These are phyloP conservation scores for Irpex sp. DNA, from an alignment of 1,284 basidiomycete species.

Conservation along the genomic window DNA sequence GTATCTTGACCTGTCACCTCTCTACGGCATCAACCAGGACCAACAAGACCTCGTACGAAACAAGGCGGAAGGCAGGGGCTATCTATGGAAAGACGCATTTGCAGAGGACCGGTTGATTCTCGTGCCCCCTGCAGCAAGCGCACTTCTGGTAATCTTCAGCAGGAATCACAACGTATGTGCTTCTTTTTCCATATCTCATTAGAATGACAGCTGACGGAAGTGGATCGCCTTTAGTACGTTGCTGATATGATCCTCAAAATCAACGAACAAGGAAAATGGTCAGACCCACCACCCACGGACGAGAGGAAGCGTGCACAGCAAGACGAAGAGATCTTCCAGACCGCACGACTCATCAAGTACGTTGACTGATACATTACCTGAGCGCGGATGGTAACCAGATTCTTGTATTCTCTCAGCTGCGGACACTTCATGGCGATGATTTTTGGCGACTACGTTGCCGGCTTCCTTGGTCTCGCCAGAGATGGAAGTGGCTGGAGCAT, in stretches of 20 bases:
- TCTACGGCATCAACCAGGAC: slow-evolving; percentile 50
- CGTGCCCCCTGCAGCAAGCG: slow-evolving; percentile 64
- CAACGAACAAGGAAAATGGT: slow-evolving; percentile 52
- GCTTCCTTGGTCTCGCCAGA: slow-evolving; percentile 60
- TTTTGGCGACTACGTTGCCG: slow-evolving; percentile 67
- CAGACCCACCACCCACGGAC: slow-evolving; percentile 24
- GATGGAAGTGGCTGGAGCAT: slow-evolving; percentile 57
- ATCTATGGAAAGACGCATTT: slow-evolving; percentile 13
- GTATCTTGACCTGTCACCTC: slow-evolving; percentile 69
- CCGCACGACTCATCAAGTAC: slow-evolving; percentile 68
- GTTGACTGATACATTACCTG: slow-evolving; percentile 31
- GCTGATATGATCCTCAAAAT: slow-evolving; percentile 62
- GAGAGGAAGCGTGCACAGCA: slow-evolving; percentile 34
- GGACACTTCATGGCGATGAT: slow-evolving; percentile 62
- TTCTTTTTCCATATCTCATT: not conserved
- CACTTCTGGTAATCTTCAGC: slow-evolving; percentile 60
- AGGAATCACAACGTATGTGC: slow-evolving; percentile 62
- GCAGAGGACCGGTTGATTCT: slow-evolving; percentile 15
- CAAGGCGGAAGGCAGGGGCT: slow-evolving; percentile 12
- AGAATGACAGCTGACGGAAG: not conserved
- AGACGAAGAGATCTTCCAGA: slow-evolving; percentile 71
- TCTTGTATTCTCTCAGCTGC: slow-evolving; percentile 13
- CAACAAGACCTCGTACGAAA: slow-evolving; percentile 16
- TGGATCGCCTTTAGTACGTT: slow-evolving; percentile 45
- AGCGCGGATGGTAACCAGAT: not conserved